Conservation (phyloP, 371 early-diverging fungal species). For the Caulochytrium protostelioides region DNA sequence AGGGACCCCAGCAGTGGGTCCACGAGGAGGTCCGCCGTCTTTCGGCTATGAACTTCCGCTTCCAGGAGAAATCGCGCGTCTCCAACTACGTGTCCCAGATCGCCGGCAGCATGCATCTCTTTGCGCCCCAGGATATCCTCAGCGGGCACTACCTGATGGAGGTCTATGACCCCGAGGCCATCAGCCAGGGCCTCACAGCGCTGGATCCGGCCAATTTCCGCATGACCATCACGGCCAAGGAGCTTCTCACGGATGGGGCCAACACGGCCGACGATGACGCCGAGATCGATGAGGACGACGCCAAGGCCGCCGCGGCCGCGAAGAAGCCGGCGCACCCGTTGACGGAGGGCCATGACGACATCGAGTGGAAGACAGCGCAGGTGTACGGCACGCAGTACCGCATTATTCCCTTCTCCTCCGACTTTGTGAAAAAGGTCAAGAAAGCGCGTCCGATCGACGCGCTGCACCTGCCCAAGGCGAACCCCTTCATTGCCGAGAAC, state of each 20-base stretch:
- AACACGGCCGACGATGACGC: too few species aligned
- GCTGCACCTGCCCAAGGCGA: conserved; percentile 47
- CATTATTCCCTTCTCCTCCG: conserved; percentile 37
- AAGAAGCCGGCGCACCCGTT: conserved; percentile 21
- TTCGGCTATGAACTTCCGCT: conserved; percentile 48
- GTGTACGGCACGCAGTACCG: conserved; percentile 72
- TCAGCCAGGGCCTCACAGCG: conserved; percentile 15
- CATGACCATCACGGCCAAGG: conserved; percentile 12
- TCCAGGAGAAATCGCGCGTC: conserved; percentile 48
- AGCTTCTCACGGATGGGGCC: too few species aligned
- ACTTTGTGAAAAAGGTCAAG: conserved; percentile 28
- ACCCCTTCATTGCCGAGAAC: conserved; percentile 57
- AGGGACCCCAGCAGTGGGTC: conserved; percentile 49
- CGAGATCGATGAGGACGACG: too few species aligned
- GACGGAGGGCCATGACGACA: conserved; percentile 15
- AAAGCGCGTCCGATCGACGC: conserved; percentile 14
- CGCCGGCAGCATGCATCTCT: conserved; percentile 26
- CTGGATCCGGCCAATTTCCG: conserved; percentile 49
- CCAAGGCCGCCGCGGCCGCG: conserved; percentile 13
- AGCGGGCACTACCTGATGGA: conserved; percentile 38
- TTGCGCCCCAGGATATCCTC: conserved; percentile 42
- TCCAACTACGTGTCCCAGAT: conserved; percentile 8
- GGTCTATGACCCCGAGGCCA: conserved; percentile 11
- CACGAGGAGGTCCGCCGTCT: conserved; percentile 39
- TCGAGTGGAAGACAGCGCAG: conserved; percentile 27